Evolutionary conservation across 805 yeast genomes (phyloP), one percentile per base, ranked within the genome.

Genomic region (Cyberlindnera xylosilytica): DNA sequence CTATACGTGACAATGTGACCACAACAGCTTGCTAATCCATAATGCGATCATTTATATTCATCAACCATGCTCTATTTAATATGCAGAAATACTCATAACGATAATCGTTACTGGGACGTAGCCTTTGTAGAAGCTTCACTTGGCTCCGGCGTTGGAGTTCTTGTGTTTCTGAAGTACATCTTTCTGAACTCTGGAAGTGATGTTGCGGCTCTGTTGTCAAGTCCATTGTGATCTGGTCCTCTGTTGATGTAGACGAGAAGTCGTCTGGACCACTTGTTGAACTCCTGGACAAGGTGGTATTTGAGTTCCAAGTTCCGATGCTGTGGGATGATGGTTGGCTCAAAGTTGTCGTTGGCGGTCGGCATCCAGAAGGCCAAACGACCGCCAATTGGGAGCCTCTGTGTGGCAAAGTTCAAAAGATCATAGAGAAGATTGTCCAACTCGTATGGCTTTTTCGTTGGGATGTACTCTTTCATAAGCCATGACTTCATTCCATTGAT

Each of bases 341-440:
- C 71, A 49, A 76, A 79, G 51, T 86, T 95, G 55, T 87, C 95
- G 59, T 90, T 89, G 1, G 97, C 95, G 1, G 95, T 84, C 0
- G 99, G 99, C 93, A 90, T 87, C 99, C 99, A 93, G 62, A 89
- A 90, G 20, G 93, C 87, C 27, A 93, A 69, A 49, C 98, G 69
- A 1, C 97, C 96, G 7, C 77, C 78, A 3, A 79, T 64, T 0
- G 85, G 86, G 41, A 93, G 69, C 53, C 90, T 75, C 12, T 73
- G 69, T 3, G 89, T 78, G 0, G 96, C 75, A 68, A 84, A 93
- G 17, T 70, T 62, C 31, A 93, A 67, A 28, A 93, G 67, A 58
- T 91, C 97, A 52, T 83, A 87, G 30, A 93, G 66, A 50, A 93
- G 67, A 34, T 78, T 68, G 50, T 86, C 87, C 51, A 93, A 71